phyloP scores from a whole-genome alignment of 257 asterid genomes.

The Misopates orontium region DNA sequence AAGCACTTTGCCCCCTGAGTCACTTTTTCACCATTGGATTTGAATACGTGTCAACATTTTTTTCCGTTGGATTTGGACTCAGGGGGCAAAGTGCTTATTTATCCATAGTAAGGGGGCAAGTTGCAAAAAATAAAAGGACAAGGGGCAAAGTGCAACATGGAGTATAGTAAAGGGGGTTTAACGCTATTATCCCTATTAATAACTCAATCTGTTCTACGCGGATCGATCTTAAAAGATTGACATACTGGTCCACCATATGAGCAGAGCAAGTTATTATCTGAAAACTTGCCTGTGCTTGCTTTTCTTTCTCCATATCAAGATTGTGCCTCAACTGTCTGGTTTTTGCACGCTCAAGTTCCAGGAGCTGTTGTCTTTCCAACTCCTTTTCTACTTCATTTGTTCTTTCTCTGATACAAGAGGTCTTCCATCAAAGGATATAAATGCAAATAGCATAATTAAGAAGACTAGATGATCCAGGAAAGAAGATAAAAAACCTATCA shows the following conservation, averaged over 20 bases:
- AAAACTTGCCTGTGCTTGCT: constrained; percentile 79
- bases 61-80: too few species aligned
- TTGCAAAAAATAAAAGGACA: too few species aligned
- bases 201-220: background rate
- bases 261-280: constrained; percentile 22
- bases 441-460: constrained; percentile 8
- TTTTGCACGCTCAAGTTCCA: constrained; percentile 89
- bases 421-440: constrained; percentile 13
- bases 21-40: too few species aligned
- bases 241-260: background rate
- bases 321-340: constrained; percentile 86
- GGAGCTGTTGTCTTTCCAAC: constrained; percentile 76
- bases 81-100: too few species aligned
- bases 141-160: too few species aligned
- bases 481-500: constrained; percentile 58
- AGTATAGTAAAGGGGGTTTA: too few species aligned
- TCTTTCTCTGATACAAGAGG: constrained; percentile 60
- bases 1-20: too few species aligned
- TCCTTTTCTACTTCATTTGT: constrained; percentile 82
- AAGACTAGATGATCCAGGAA: constrained; percentile 16
- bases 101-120: too few species aligned
- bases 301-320: constrained; percentile 96
- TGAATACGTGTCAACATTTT: too few species aligned
- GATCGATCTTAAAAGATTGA: constrained; percentile 2
- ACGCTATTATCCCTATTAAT: too few species aligned